These are phyloP conservation scores for Aspergillus sp. DNA, from an alignment of 2,329 filamentous ascomycete species.

Conservation along the genomic window DNA sequence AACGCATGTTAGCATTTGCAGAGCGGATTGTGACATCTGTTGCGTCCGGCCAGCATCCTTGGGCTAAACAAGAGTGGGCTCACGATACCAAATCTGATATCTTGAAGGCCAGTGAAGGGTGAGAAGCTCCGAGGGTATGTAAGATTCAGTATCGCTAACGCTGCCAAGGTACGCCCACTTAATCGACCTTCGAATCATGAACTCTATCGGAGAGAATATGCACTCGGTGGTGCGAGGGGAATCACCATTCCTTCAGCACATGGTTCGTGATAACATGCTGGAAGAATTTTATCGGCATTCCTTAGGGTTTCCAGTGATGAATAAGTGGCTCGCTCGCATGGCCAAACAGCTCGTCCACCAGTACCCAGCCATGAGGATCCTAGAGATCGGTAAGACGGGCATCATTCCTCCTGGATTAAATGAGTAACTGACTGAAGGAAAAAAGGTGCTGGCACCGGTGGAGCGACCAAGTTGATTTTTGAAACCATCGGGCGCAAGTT, in stretches of 20 bases:
- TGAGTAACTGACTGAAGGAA: not conserved
- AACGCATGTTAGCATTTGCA: not conserved
- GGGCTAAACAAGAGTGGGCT: not conserved
- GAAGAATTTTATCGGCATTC: conserved; percentile 33
- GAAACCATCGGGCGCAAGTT: conserved; percentile 27
- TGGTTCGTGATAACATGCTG: conserved; percentile 36
- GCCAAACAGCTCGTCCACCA: conserved; percentile 35
- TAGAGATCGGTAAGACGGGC: conserved; percentile 27
- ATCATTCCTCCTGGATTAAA: not conserved
- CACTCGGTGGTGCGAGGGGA: conserved; percentile 21
- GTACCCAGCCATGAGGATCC: conserved; percentile 40
- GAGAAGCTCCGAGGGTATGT: not conserved
- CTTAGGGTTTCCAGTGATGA: conserved; percentile 18
- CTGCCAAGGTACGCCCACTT: not conserved
- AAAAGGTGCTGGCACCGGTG: conserved; percentile 33
- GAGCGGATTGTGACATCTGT: not conserved
- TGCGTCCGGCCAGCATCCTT: not conserved
- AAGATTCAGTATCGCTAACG: not conserved
- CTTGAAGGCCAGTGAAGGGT: not conserved
- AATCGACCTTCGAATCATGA: conserved; percentile 6
- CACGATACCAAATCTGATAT: not conserved
- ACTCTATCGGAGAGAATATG: conserved; percentile 12
- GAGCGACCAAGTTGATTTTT: conserved; percentile 40
- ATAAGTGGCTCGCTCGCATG: conserved; percentile 24
- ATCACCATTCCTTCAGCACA: conserved; percentile 37